Base-by-base conservation (phyloP, 2,329 filamentous ascomycete species). In the Fusarium xylarioides region DNA sequence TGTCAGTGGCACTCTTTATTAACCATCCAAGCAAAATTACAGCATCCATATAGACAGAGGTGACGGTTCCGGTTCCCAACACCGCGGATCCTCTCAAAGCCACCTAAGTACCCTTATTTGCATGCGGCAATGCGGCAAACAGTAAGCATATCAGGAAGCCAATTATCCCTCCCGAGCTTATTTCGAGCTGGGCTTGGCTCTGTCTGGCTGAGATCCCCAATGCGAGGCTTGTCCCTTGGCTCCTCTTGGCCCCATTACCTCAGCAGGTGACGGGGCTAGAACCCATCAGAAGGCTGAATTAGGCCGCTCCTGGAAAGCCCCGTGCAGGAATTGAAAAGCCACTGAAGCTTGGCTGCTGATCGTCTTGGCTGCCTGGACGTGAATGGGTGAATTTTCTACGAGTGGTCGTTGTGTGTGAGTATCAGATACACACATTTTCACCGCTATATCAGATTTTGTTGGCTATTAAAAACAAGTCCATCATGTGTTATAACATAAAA, bases 321-420 rank as follows among this genome's bases (percentile, higher is more conserved):
- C 69, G 65, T 59, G 38, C 70, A 73, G 60, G 70, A 69, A 38
- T 61, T 28, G 21, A 18, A 43, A 55, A 70, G 60, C 55, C 66
- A 71, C 63, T 57, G 56, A 73, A 73, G 70, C 70, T 73, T 73
- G 70, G 70, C 70, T 67, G 70, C 50, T 73, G 70, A 73, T 73
- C 70, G 38, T 67, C 59, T 73, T 58, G 46, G 54, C 63, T 66
- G 60, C 21, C n/a, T 34, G 30, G 43, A 53, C 32, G 56, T 59
- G 68, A 58, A 58, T 66, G 60, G 38, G 47, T 52, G 46, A 63
- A 63, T 68, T 64, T 43, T 61, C 46, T 35, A 50, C 47, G 26
- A 57, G 42, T 19, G 28, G 30, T 40, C 21, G 37, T 34, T 37
- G 49, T 28, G 44, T 34, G 52, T 46, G 52, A 44, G n/a, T 56